A percentile compares a stretch with the other conserved stretches of the same genome.
These are phyloP conservation scores for Wickerhamiella sorbophila DNA, from an alignment of 805 yeast genomes.

Conservation along the genomic window DNA sequence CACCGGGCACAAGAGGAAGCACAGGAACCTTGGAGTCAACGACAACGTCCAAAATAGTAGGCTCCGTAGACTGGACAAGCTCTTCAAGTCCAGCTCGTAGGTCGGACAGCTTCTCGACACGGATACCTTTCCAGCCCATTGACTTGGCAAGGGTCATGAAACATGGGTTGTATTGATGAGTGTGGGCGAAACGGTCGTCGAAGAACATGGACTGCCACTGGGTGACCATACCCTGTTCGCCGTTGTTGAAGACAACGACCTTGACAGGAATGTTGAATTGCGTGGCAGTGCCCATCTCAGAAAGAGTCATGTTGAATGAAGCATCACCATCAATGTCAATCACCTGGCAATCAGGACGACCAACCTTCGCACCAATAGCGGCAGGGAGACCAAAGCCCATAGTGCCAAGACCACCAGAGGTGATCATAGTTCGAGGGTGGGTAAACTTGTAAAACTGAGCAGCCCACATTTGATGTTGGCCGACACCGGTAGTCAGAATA, in stretches of 20 bases:
- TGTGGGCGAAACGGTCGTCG: conserved; percentile 94
- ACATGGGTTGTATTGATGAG: conserved; percentile 91
- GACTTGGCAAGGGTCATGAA: conserved; percentile 87
- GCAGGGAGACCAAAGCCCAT: conserved; percentile 98
- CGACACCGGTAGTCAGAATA: conserved; percentile 93
- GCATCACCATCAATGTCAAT: conserved; percentile 99
- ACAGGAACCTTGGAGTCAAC: conserved; percentile 91
- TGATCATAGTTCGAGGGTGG: conserved; percentile 80
- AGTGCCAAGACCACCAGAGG: conserved; percentile 98
- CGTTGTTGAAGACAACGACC: conserved; percentile 80
- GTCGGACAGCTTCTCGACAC: conserved; percentile 56
- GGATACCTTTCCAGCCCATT: conserved; percentile 79
- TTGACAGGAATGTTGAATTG: conserved; percentile 89
- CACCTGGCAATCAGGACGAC: conserved; percentile 85
- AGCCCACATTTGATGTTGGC: conserved; percentile 99
- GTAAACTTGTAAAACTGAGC: conserved; percentile 96
- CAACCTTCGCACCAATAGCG: conserved; percentile 97
- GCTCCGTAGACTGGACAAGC: conserved; percentile 64
- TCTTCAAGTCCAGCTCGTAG: conserved; percentile 42
- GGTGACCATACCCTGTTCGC: conserved; percentile 99
- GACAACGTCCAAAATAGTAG: conserved; percentile 77
- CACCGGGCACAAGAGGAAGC: conserved; percentile 95
- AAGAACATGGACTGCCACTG: conserved; percentile 98
- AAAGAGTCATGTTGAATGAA: conserved; percentile 94
- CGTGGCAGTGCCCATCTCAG: conserved; percentile 85